Evolutionary conservation across 2,329 filamentous ascomycete species (phyloP).

Genomic region (Colletotrichum neosansevieriae): DNA sequence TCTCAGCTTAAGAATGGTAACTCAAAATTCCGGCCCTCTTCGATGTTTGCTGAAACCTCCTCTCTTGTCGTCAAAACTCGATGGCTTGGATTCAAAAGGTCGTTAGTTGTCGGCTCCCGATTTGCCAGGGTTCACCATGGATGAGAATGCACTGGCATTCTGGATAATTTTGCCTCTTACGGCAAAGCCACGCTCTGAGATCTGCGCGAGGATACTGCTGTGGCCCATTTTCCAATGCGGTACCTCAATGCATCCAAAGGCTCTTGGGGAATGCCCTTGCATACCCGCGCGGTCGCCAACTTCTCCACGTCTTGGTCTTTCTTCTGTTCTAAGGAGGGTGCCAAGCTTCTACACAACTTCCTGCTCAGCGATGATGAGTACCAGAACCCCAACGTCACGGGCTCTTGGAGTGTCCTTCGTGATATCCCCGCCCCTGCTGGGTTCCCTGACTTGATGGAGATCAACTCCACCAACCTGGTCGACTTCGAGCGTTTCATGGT

Average conservation of each 20-base stretch:
- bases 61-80: too few relatives aligned
- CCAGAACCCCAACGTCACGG: conserved; percentile 45
- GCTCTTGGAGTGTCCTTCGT: conserved; percentile 49
- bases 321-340: conserved; percentile 53
- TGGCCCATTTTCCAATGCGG: neutral
- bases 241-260: conserved; percentile 18
- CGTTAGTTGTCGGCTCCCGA: neutral
- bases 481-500: conserved; percentile 56
- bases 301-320: neutral
- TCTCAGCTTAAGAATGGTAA: too few relatives aligned
- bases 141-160: too few relatives aligned
- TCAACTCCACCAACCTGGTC: conserved; percentile 50
- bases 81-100: neutral
- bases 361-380: conserved; percentile 57
- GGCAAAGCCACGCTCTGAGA: neutral
- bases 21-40: too few relatives aligned
- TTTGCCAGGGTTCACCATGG: neutral
- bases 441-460: conserved; percentile 47
- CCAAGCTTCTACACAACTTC: conserved; percentile 63
- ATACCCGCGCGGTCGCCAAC: conserved; percentile 19
- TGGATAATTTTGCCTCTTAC: neutral
- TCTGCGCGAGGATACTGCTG: conserved; percentile 6
- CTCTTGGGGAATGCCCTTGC: conserved; percentile 7
- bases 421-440: conserved; percentile 49
- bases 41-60: too few relatives aligned